Evolutionary conservation across 257 asterid genomes (phyloP).

Genomic region (Asclepias syriaca): DNA sequence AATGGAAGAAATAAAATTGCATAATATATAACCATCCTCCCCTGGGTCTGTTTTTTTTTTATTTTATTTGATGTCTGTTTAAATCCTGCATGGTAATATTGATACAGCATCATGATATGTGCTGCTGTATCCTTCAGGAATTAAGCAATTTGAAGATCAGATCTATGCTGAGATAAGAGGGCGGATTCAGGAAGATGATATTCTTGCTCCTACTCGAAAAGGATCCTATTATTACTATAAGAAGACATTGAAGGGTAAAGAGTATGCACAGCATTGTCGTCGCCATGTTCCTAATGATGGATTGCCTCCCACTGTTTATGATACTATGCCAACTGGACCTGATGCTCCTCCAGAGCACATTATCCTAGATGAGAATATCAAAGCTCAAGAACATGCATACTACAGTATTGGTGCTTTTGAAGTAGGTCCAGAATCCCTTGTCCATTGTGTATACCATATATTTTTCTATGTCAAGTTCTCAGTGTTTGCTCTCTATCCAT

Average conservation of each 20-base stretch:
- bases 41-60: not conserved
- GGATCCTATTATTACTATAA: slow-evolving; percentile 76
- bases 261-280: slow-evolving; percentile 73
- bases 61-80: not conserved
- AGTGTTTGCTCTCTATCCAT: not conserved
- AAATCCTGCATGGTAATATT: not conserved
- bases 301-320: slow-evolving; percentile 54
- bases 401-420: slow-evolving; percentile 66
- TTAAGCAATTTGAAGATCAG: slow-evolving; percentile 66
- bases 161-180: slow-evolving; percentile 76
- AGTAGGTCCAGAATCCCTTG: slow-evolving; percentile 35
- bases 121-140: slow-evolving; percentile 37
- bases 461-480: slow-evolving; percentile 6
- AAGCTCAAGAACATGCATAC: slow-evolving; percentile 60
- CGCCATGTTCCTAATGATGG: slow-evolving; percentile 47
- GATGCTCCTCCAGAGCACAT: slow-evolving; percentile 85
- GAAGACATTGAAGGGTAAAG: slow-evolving; percentile 86
- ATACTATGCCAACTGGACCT: slow-evolving; percentile 74
- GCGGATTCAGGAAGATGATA: slow-evolving; percentile 86
- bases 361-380: slow-evolving; percentile 80
- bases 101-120: not conserved
- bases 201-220: slow-evolving; percentile 60
- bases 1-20: not conserved
- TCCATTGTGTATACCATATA: not conserved
- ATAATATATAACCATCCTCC: not conserved